Conservation (phyloP, 2,329 filamentous ascomycete species). For the Calonectria crousiana region DNA sequence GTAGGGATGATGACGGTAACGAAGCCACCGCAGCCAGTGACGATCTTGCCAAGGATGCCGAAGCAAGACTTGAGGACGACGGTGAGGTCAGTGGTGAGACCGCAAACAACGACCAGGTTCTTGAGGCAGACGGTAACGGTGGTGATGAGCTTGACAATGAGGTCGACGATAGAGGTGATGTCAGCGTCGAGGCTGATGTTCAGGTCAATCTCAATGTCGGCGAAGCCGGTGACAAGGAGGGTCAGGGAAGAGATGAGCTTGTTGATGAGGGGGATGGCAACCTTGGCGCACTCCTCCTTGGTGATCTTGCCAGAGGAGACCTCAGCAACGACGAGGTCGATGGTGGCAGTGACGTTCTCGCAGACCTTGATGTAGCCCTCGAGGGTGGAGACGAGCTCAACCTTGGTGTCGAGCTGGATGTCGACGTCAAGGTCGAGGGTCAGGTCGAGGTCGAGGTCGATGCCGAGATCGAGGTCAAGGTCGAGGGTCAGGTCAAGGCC, state of each 20-base stretch:
- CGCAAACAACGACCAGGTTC: not conserved
- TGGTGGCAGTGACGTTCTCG: conserved; percentile 2
- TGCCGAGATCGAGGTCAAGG: not conserved
- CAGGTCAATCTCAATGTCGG: not conserved
- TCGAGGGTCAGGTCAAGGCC: not conserved
- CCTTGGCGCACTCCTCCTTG: not conserved
- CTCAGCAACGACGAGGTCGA: not conserved
- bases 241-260: not conserved
- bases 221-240: not conserved
- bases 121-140: not conserved
- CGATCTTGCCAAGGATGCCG: not conserved
- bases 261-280: not conserved
- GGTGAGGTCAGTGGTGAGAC: not conserved
- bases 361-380: not conserved
- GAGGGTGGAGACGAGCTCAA: not conserved
- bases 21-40: conserved; percentile 4
- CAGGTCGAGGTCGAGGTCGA: conserved; percentile 2
- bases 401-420: conserved; percentile 3
- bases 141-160: not conserved
- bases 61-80: not conserved
- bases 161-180: not conserved
- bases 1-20: conserved; percentile 5
- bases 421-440: not conserved
- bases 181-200: not conserved
- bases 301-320: conserved; percentile 1